Base-by-base conservation (phyloP, 1,284 basidiomycete genomes). In the Rhodotorula sp. region DNA sequence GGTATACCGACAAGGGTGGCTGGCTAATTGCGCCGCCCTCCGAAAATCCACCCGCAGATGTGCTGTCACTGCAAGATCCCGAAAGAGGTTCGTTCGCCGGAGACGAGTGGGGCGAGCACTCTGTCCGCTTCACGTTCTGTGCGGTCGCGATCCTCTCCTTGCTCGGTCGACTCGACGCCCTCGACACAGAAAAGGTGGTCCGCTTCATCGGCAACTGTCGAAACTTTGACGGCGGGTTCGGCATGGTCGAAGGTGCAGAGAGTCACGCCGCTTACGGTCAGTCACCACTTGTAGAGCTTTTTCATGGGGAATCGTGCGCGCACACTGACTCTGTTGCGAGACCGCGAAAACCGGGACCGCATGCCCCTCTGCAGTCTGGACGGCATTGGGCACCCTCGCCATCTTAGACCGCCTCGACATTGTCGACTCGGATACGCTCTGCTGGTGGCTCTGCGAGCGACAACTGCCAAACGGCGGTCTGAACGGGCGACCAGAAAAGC, bases 221-320 rank as follows among this genome's bases (percentile, higher is more conserved):
- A 78, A 99, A 99, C 80, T 95, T 94, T 79, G 95, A 99, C 79
- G 95, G 95, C 6, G 95, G 94, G 0, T 99, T 96, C 77, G 95
- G 95, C 18, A 87, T 85, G 53, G 82, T 83, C 29, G 85, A 87
- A 15, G 95, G 94, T 0, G 93, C 91, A 1, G 95, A 99, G 82
- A 93, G 89, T 74, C 95, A 98, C 82, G 88, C 94, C 12, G 91
- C 86, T 0, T 92, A 95, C 86, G 91, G 94, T 94, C 67, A 57
- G 85, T 78, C 2, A 54, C 45, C 7, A 6, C 24, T 22, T 42
- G 4, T 10, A 42, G 4, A 15, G 18, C 7, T n/a, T 12, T 29
- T 20, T n/a, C n/a, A 4, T 55, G 20, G 30, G 8, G 42, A 7
- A 33, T 33, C 33, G 37, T n/a, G n/a, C 37, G 37, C 37, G 37